Evolutionary conservation across 2,329 filamentous ascomycete genomes (phyloP), one percentile per base, ranked within the genome.

Genomic region (Knufia fluminis): DNA sequence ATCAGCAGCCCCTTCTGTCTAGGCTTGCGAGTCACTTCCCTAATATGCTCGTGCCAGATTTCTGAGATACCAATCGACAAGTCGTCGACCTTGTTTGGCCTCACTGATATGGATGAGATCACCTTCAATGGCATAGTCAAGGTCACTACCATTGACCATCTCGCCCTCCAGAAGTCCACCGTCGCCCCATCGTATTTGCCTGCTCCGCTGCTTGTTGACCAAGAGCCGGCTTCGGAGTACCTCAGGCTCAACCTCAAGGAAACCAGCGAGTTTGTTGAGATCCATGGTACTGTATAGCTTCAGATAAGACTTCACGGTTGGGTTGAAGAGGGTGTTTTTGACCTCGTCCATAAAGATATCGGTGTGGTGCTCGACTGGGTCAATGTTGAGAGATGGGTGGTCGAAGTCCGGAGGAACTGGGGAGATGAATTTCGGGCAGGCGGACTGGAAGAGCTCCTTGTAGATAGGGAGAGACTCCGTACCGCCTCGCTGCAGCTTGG

Each of bases 241-340:
- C 69, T 97, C 92, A n/a, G 91, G 85, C 70, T 95, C 83, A 52
- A 96, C 88, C 63, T 97, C 92, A 49, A 98, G 79, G 80, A 98
- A 98, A 53, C 90, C 90, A 54, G 92, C 88, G 54, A 98, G 82
- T 76, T 98, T 98, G 76, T 91, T 92, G 56, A 98, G 77, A 64
- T 98, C 92, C 91, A 98, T 97, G 60, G 92, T 98, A 40, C 92
- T 97, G 81, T 98, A 98, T 50, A 98, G 85, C 68, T 94, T 92
- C 60, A 98, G 81, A 76, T 98, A 98, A 55, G 90, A 96, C 78
- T 94, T 95, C 68, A 98, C 86, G 40, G 90, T 96, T 39, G 92
- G 92, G 68, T 87, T 91, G 82, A 59, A 94, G 80, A 98, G 92
- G 72, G 94, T 97, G 72, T 88, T 96, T 82, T 94, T 95, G 70